These are phyloP conservation scores for Apiospora arundinis DNA, from an alignment of 2,329 filamentous ascomycete species.

Conservation along the genomic window DNA sequence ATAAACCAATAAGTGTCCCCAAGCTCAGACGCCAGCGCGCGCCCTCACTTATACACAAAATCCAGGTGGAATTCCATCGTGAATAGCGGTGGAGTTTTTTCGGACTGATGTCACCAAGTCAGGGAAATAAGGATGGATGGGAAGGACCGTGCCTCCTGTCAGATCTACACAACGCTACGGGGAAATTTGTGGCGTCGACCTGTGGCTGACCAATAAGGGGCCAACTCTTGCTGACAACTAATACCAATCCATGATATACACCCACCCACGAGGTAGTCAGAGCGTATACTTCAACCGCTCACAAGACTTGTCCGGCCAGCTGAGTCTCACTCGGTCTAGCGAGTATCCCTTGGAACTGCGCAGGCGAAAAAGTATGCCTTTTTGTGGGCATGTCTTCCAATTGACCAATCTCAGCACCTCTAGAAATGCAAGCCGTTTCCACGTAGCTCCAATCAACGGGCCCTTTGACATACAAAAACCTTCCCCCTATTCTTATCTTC, in stretches of 20 bases:
- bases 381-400: not conserved
- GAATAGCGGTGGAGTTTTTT: constrained; percentile 18
- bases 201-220: not conserved
- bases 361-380: not conserved
- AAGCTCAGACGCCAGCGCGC: constrained; percentile 16
- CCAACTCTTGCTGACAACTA: not conserved
- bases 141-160: constrained; percentile 18
- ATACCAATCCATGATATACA: no score
- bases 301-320: not conserved
- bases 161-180: constrained; percentile 13
- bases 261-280: no score
- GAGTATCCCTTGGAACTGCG: not conserved
- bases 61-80: constrained; percentile 16
- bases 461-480: not conserved
- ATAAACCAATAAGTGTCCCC: constrained; percentile 8
- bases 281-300: not conserved
- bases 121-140: constrained; percentile 17
- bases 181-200: not conserved
- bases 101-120: constrained; percentile 13
- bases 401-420: not conserved
- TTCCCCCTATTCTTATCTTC: constrained; percentile 18
- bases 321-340: not conserved
- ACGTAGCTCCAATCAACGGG: not conserved
- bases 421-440: not conserved
- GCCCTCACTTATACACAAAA: constrained; percentile 16